phyloP scores from a whole-genome alignment of 208 protist genomes.

The Porcisia deanei region DNA sequence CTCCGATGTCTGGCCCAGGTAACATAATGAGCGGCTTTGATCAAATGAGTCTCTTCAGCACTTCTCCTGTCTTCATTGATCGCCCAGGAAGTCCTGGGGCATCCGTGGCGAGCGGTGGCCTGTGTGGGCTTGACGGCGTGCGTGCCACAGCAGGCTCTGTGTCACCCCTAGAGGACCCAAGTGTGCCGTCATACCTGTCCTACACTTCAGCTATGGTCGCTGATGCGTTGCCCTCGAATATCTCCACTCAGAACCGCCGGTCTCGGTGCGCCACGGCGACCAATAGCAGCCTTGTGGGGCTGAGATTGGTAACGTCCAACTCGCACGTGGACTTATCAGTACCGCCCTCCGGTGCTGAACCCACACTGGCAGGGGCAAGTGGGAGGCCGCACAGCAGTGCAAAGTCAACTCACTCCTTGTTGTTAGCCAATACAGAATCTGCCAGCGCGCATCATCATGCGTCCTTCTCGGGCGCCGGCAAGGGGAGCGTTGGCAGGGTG shows the following conservation, averaged over 20 bases:
- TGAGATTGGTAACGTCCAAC: background rate
- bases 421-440: background rate
- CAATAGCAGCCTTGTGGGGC: background rate
- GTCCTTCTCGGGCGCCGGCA: background rate
- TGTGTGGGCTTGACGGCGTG: background rate
- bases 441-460: background rate
- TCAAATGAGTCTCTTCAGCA: conserved; percentile 18
- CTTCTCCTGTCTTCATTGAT: conserved; percentile 10
- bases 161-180: background rate
- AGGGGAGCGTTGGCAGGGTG: background rate
- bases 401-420: background rate
- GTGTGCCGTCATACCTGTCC: background rate
- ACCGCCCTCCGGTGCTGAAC: background rate
- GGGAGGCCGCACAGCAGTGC: background rate
- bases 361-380: background rate
- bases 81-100: conserved; percentile 10
- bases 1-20: conserved; percentile 1
- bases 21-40: conserved; percentile 8
- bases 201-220: background rate
- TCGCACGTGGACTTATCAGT: background rate
- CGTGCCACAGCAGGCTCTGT: background rate
- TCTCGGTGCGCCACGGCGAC: background rate
- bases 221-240: background rate
- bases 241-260: background rate
- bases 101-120: background rate